Conservation (phyloP, 441 rosid genomes). For the Adansonia rubrostipa region DNA sequence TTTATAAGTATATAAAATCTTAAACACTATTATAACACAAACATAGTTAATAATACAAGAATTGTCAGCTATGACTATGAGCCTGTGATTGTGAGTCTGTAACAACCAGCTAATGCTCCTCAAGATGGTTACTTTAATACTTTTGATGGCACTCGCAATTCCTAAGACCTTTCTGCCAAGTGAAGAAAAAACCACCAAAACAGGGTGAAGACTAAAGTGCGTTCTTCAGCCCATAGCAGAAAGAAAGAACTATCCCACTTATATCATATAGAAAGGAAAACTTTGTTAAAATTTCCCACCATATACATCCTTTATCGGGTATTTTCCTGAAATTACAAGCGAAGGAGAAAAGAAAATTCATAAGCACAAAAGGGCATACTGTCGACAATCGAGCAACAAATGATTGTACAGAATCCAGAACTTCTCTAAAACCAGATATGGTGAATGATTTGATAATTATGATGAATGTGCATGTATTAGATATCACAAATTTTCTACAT, state of each 20-base stretch:
- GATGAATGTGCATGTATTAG: constrained; percentile 22
- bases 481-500: constrained; percentile 29
- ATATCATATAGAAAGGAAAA: neutral
- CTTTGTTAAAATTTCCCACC: neutral
- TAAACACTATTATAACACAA: too few species aligned
- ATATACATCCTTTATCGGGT: neutral
- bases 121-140: too few species aligned
- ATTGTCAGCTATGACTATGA: too few species aligned
- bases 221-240: neutral
- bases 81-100: too few species aligned
- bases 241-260: too few species aligned
- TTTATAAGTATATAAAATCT: too few species aligned
- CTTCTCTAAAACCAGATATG: neutral
- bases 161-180: too few species aligned
- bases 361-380: neutral
- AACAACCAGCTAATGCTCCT: too few species aligned
- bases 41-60: too few species aligned
- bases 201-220: too few species aligned
- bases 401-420: neutral
- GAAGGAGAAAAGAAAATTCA: neutral
- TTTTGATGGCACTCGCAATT: too few species aligned
- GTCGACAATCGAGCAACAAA: neutral
- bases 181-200: too few species aligned
- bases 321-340: neutral
- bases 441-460: constrained; percentile 19